Percentiles rank a stretch among this genome's conserved stretches.
Evolutionary conservation across 305 asterid species (phyloP).

Genomic region (Fraxinus platypoda): DNA sequence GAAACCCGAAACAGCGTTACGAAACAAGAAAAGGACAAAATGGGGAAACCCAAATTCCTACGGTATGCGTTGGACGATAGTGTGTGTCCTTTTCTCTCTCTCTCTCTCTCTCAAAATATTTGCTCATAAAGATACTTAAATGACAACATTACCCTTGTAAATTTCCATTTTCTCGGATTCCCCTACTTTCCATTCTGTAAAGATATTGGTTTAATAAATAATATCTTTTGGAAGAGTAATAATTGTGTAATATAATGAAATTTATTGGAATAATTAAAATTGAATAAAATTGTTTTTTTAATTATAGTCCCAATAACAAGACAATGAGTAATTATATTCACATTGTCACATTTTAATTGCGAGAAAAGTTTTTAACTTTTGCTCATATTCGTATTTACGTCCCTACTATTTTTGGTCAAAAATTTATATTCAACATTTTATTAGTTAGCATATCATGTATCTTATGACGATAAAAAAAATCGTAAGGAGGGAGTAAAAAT

Average conservation of each 20-base stretch:
- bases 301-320: neutral
- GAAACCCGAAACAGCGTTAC: neutral
- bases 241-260: neutral
- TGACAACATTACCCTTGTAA: constrained; percentile 44
- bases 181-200: neutral
- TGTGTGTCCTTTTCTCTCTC: neutral
- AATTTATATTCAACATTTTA: too few relatives aligned
- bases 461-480: neutral
- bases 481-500: neutral
- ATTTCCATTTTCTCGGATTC: constrained; percentile 18
- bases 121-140: neutral
- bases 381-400: neutral
- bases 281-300: neutral
- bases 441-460: neutral
- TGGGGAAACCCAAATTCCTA: neutral
- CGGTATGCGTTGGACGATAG: neutral
- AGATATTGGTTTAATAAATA: neutral
- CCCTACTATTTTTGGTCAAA: neutral
- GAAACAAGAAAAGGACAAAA: constrained; percentile 33
- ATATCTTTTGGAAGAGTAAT: neutral
- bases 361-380: neutral
- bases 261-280: neutral
- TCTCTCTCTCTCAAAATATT: neutral
- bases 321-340: neutral
- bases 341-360: neutral